These are phyloP conservation scores for Cornus kousa DNA, from an alignment of 148 eudicot genomes.

Conservation along the genomic window DNA sequence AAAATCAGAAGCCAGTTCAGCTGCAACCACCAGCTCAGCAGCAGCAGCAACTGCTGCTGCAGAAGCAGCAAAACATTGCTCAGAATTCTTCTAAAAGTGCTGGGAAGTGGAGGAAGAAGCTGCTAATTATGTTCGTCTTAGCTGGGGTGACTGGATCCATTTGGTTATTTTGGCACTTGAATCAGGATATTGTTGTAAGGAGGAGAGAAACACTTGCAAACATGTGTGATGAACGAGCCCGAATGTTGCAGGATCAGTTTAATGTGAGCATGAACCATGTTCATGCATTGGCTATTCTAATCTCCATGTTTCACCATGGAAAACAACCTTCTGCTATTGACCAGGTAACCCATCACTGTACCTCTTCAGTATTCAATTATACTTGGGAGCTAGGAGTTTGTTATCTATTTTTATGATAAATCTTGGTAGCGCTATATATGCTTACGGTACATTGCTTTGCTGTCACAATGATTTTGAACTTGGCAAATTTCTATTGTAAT, in stretches of 20 bases:
- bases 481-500: slow-evolving; percentile 4
- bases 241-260: slow-evolving; percentile 96
- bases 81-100: slow-evolving; percentile 38
- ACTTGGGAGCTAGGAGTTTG: too few relatives aligned
- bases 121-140: slow-evolving; percentile 32
- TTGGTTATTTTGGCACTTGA: slow-evolving; percentile 38
- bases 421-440: background rate
- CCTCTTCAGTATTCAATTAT: background rate
- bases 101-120: slow-evolving; percentile 52
- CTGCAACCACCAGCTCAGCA: slow-evolving; percentile 22
- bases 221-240: slow-evolving; percentile 96
- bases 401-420: background rate
- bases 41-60: slow-evolving; percentile 38
- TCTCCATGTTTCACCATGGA: slow-evolving; percentile 83
- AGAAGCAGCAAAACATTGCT: slow-evolving; percentile 38
- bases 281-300: slow-evolving; percentile 83
- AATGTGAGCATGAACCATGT: slow-evolving; percentile 98
- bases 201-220: slow-evolving; percentile 59
- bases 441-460: background rate
- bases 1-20: slow-evolving; percentile 20
- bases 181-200: slow-evolving; percentile 37
- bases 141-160: slow-evolving; percentile 35
- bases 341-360: slow-evolving; percentile 45
- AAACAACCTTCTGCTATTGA: slow-evolving; percentile 81
- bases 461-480: slow-evolving; percentile 6